Conservation (phyloP, 75 land plant species). For the Pinus tabuliformis region DNA sequence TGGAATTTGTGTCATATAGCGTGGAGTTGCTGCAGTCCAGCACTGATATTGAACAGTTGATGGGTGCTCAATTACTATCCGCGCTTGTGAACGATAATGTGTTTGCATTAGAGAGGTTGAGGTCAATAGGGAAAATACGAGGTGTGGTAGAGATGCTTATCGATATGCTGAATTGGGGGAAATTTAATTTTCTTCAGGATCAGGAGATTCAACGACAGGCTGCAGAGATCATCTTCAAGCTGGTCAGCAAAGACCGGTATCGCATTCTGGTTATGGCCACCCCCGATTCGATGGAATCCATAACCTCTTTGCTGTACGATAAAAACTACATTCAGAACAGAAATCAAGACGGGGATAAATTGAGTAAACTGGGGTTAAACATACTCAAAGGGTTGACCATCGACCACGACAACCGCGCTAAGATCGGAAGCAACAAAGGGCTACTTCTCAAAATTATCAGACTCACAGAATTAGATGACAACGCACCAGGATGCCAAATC, state of each 20-base stretch:
- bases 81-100: constrained; percentile 22
- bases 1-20: no score
- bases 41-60: no score
- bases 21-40: no score
- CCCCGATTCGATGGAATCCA: constrained; percentile 69
- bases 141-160: constrained; percentile 35
- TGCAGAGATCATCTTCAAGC: constrained; percentile 49
- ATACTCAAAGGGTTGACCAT: constrained; percentile 62
- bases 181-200: no score
- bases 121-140: constrained; percentile 56
- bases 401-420: constrained; percentile 57
- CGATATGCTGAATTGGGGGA: not conserved
- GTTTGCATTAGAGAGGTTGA: constrained; percentile 48
- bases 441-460: constrained; percentile 32
- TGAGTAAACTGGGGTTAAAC: constrained; percentile 48
- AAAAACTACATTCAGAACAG: not conserved
- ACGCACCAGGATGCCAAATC: constrained; percentile 15
- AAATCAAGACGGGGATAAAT: not conserved
- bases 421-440: constrained; percentile 59
- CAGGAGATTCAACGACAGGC: constrained; percentile 6
- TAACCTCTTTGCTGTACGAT: constrained; percentile 48
- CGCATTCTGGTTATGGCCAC: constrained; percentile 58
- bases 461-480: constrained; percentile 8
- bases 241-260: constrained; percentile 48
- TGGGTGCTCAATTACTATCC: constrained; percentile 19